Conservation (phyloP, 1,284 basidiomycete species). For the Vanrija pseudolonga region DNA sequence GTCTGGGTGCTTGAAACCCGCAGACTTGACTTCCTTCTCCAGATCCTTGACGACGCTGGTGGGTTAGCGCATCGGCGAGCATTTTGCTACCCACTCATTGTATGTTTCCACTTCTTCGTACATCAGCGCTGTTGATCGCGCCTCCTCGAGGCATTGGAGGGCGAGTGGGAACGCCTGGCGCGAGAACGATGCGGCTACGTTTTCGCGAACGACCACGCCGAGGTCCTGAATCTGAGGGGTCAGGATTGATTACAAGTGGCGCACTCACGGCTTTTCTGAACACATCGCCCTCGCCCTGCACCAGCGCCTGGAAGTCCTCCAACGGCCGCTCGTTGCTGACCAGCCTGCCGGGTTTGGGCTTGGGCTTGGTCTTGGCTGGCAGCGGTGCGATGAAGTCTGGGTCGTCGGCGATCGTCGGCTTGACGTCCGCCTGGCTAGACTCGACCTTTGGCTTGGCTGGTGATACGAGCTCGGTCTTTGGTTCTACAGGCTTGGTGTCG, state of each 20-base stretch:
- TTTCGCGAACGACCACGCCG: conserved; percentile 64
- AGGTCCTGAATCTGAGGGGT: conserved; percentile 57
- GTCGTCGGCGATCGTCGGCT: conserved; percentile 55
- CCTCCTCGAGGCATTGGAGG: conserved; percentile 63
- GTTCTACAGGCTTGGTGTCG: background rate
- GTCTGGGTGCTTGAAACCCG: conserved; percentile 43
- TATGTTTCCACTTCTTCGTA: conserved; percentile 48
- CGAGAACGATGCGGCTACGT: conserved; percentile 66
- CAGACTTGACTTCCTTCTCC: conserved; percentile 30
- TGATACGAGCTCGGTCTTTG: conserved; percentile 10
- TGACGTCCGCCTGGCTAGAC: conserved; percentile 43
- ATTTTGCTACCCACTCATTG: conserved; percentile 32
- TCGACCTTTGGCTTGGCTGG: conserved; percentile 52
- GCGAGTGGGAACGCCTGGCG: conserved; percentile 63
- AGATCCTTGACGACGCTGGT: conserved; percentile 34
- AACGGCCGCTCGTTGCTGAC: conserved; percentile 70
- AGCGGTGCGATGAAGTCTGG: conserved; percentile 40
- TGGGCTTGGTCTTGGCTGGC: conserved; percentile 16
- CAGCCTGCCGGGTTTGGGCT: conserved; percentile 38
- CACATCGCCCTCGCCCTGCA: conserved; percentile 63
- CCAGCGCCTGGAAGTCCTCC: conserved; percentile 67
- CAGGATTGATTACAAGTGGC: background rate
- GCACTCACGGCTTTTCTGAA: conserved; percentile 69
- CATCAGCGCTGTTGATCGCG: conserved; percentile 63
- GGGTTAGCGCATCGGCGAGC: background rate